Base-by-base conservation (phyloP, 164 flowering plant genomes). In the Vitis amurensis region DNA sequence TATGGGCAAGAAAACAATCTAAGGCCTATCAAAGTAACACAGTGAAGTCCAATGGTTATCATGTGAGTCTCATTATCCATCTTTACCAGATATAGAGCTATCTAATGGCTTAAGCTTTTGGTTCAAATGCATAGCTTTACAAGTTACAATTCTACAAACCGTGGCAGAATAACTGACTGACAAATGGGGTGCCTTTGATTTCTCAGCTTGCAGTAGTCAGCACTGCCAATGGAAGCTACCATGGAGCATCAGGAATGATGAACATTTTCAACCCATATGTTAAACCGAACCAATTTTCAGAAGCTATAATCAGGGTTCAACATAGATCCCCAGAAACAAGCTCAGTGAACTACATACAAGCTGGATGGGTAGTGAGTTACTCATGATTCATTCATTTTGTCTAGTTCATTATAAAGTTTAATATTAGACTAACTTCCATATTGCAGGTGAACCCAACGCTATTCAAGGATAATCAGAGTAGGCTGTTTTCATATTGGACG, bases 401-500 rank as follows among this genome's bases (percentile, higher is more conserved):
- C 51, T 56, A 6, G 44, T n/a, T 66, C 37, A 71, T 13, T 52
- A 11, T 0, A 52, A 52, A 52, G n/a, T 11, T 52, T 3, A 52
- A 52, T 11, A 11, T 52, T 52, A 52, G 13, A 11, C 9, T 52
- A 2, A 52, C 7, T 6, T 31, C 44, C 44, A 31, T 31, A 31
- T 52, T 52, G 13, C 55, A 52, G 74, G 69, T 71, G 13, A 27
- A 50, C 31, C 69, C 69, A 7, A 10, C 11, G 7, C 19, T 66
- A 9, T 71, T 47, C 31, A 53, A 58, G 5, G 69, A 71, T 29
- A n/a, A 13, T 29, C 11, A 16, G 8, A 30, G 58, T 4, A 63
- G 74, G 44, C 8, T 71, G 9, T 63, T 63, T 50, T 6, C 58
- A 9, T 71, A 49, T 59, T 71, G 74, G 74, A 71, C 74, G 3